Percentiles rank a stretch among this genome's conserved stretches.
Conservation (phyloP, 2,329 filamentous ascomycete genomes). For the Alternaria triticina region DNA sequence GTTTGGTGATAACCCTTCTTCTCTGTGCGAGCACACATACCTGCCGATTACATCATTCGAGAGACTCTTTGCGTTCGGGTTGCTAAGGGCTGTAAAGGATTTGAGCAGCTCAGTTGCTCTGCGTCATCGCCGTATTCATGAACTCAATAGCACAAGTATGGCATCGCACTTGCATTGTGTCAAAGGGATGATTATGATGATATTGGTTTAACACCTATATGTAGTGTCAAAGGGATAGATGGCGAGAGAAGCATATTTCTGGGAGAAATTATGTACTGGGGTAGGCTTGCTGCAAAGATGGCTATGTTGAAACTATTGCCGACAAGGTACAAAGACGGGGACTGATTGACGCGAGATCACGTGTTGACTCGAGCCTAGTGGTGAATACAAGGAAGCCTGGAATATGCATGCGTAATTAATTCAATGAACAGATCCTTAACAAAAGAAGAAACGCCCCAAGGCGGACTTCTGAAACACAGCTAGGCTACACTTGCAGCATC, state of each 20-base stretch:
- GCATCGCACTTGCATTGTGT: not conserved
- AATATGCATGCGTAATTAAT: not conserved
- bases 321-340: too few relatives aligned
- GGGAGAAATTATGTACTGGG: too few relatives aligned
- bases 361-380: too few relatives aligned
- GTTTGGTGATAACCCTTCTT: not conserved
- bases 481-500: not conserved
- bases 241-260: too few relatives aligned
- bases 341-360: too few relatives aligned
- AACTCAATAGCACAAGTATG: not conserved
- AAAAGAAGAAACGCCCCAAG: accelerated
- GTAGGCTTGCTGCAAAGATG: too few relatives aligned
- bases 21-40: not conserved
- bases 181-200: too few relatives aligned
- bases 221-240: too few relatives aligned
- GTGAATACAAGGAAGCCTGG: too few relatives aligned
- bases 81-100: not conserved
- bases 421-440: not conserved
- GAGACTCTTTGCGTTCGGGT: not conserved
- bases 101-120: not conserved
- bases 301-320: too few relatives aligned
- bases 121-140: accelerated
- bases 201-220: too few relatives aligned
- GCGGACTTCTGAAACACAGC: not conserved
- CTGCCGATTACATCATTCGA: not conserved